These are phyloP conservation scores for Arthrobotrys musiformis DNA, from an alignment of 2,329 filamentous ascomycete genomes.

Conservation along the genomic window DNA sequence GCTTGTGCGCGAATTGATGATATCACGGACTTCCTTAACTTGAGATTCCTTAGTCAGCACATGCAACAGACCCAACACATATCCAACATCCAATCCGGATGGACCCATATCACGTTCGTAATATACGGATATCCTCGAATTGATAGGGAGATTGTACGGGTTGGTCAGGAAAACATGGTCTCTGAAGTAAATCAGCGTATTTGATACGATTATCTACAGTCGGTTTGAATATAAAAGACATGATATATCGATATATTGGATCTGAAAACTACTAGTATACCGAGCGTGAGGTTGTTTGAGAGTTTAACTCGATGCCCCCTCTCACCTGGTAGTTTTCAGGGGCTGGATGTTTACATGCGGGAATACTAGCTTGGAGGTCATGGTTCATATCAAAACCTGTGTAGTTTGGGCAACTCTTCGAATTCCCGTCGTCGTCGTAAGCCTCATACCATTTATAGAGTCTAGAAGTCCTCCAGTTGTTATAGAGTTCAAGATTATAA, in stretches of 20 bases:
- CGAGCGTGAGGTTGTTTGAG: conserved; percentile 10
- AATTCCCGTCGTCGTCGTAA: neutral
- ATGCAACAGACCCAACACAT: conserved; percentile 46
- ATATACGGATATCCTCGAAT: too few relatives aligned
- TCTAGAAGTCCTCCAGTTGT: neutral
- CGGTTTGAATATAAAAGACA: too few relatives aligned
- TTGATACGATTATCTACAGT: too few relatives aligned
- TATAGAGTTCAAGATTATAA: neutral
- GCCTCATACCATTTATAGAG: too few relatives aligned
- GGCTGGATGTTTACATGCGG: neutral
- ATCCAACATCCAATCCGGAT: neutral
- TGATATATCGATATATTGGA: too few relatives aligned
- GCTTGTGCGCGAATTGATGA: conserved; percentile 5
- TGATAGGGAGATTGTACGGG: too few relatives aligned
- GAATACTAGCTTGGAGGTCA: neutral
- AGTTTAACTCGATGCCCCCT: neutral
- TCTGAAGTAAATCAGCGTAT: too few relatives aligned
- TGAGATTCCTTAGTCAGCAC: conserved; percentile 12
- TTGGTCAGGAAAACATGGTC: too few relatives aligned
- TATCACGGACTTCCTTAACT: conserved; percentile 23
- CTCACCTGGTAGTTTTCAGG: neutral
- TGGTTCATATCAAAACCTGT: neutral
- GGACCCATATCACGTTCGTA: too few relatives aligned
- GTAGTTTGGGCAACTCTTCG: too few relatives aligned
- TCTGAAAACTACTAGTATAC: too few relatives aligned